Evolutionary conservation across 345 rosid species (phyloP), one percentile per base, ranked within the genome.

Genomic region (Noccaea caerulescens): DNA sequence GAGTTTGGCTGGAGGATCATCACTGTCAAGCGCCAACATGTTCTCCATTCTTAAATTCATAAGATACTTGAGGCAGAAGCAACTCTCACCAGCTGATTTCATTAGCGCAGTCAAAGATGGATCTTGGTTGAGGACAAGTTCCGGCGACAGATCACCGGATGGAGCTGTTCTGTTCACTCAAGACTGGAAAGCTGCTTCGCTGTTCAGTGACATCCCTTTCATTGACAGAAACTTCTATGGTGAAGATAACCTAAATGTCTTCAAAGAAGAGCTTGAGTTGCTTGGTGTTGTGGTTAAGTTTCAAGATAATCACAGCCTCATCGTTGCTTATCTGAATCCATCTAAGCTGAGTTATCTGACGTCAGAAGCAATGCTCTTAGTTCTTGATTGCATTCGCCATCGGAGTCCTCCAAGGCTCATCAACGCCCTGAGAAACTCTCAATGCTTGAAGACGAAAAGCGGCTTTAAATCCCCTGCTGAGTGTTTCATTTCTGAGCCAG

Each of bases 31-130:
- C 49, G 76, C 72, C 6, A 77, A 79, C 10, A 82, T 82, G 32
- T 71, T 85, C 32, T 83, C 95, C 1, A 81, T 84, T 0, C 84
- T 91, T 30, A 72, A 60, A 10, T 83, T 91, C 76, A 87, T 91
- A 16, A 87, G 69, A 56, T 71, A 76, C 71, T 78, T 91, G 66
- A 72, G 83, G 53, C 50, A 56, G 38, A 79, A 59, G 13, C 3
- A 2, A 9, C 84, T 83, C 44, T 0, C 91, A n/a, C 86, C 82
- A 14, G 72, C 56, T 9, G 50, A 75, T 20, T 85, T 91, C 66
- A 82, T 88, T 38, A 0, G 4, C 7, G 77, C 88, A 2, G 68
- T 91, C 2, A 79, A 65, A 25, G 9, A 56, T 10, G 82, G 63
- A 38, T 56, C 58, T 5, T 91, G 95, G 97, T 55, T 91, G 3